These are phyloP conservation scores for Lizanozyma gosingica DNA, from an alignment of 1,139 yeast species.

Conservation along the genomic window DNA sequence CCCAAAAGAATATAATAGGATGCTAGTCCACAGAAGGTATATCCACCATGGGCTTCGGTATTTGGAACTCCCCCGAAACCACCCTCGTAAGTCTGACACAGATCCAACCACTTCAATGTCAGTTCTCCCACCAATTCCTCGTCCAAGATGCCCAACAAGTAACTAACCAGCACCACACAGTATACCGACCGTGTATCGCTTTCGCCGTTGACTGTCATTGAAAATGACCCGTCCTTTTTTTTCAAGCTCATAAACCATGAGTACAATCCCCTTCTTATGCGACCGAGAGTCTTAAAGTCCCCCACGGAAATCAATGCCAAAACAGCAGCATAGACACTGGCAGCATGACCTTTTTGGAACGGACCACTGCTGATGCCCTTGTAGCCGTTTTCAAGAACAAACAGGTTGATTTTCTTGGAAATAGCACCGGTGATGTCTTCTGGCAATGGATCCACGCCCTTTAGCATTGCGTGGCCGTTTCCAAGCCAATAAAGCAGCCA, in stretches of 20 bases:
- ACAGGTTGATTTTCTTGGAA: conserved; percentile 17
- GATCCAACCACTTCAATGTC: conserved; percentile 50
- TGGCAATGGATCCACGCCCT: conserved; percentile 3
- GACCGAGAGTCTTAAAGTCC: conserved; percentile 24
- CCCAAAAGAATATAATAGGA: conserved; percentile 44
- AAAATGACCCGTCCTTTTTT: conserved; percentile 61
- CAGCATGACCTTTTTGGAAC: conserved; percentile 76
- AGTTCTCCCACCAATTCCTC: conserved; percentile 44
- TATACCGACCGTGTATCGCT: conserved; percentile 80
- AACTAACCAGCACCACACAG: conserved; percentile 73
- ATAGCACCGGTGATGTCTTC: conserved; percentile 9
- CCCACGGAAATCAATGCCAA: conserved; percentile 51
- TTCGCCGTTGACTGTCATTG: conserved; percentile 76
- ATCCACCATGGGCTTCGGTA: conserved; percentile 97
- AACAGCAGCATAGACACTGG: conserved; percentile 76
- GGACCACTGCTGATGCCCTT: conserved; percentile 86
- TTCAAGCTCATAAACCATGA: conserved; percentile 62
- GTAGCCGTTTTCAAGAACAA: conserved; percentile 21
- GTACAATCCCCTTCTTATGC: conserved; percentile 32
- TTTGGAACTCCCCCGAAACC: conserved; percentile 80
- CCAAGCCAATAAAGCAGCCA: conserved; percentile 40
- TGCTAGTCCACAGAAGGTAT: conserved; percentile 85
- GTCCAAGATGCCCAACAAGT: conserved; percentile 54
- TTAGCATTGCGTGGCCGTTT: conserved; percentile 14
- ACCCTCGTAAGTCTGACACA: conserved; percentile 90